Evolutionary conservation across 768 basidiomycete genomes (phyloP).

Genomic region (Hygrophorus pudorinus): DNA sequence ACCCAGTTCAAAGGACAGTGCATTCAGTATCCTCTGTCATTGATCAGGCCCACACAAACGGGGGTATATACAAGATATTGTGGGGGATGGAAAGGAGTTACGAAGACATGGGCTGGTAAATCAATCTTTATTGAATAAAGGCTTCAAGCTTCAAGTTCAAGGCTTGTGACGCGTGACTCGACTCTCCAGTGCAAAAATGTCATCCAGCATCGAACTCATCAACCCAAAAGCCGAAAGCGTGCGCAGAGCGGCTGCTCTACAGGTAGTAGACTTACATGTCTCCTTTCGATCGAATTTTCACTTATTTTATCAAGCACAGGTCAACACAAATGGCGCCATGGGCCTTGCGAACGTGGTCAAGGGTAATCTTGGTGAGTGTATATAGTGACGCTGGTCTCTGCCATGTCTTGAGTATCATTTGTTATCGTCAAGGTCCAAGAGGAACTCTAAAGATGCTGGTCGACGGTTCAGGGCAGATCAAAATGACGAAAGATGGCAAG

Average conservation of each 20-base stretch:
- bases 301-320: slow-evolving; percentile 35
- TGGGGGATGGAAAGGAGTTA: too few species aligned
- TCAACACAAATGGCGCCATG: slow-evolving; percentile 90
- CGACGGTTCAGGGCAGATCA: slow-evolving; percentile 95
- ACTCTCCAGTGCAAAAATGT: slow-evolving; percentile 25
- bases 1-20: too few species aligned
- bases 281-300: slow-evolving; percentile 2
- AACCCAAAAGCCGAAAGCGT: slow-evolving; percentile 96
- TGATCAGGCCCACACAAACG: too few species aligned
- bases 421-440: slow-evolving; percentile 60
- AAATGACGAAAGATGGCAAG: slow-evolving; percentile 99
- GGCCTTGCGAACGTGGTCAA: slow-evolving; percentile 96
- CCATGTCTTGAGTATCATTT: slow-evolving; percentile 1
- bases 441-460: slow-evolving; percentile 99
- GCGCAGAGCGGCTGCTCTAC: slow-evolving; percentile 79
- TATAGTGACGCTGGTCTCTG: slow-evolving; percentile 8
- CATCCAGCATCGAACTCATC: slow-evolving; percentile 85
- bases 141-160: too few species aligned
- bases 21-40: too few species aligned
- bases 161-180: neutral
- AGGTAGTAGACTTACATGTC: slow-evolving; percentile 40
- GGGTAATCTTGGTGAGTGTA: slow-evolving; percentile 76
- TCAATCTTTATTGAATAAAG: too few species aligned
- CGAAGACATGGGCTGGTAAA: too few species aligned
- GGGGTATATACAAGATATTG: too few species aligned